Evolutionary conservation across 371 early-diverging fungal species (phyloP), one percentile per base, ranked within the genome.

Genomic region (Pancytospora philotis): DNA sequence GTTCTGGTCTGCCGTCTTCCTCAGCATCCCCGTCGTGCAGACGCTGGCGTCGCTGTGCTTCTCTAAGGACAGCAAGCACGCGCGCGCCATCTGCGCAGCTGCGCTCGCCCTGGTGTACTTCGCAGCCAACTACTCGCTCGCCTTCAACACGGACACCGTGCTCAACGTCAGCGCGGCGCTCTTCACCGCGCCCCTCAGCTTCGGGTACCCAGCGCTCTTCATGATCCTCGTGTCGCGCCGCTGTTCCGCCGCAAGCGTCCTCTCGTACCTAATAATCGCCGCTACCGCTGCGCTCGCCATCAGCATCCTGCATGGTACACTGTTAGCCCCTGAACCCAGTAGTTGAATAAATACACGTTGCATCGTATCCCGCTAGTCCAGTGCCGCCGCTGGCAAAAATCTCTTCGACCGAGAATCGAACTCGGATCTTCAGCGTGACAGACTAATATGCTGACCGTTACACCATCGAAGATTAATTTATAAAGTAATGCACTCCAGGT

Each of bases 161-260:
- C 22, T 59, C 6, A 39, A 19, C 6, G 10, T 59, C 8, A 10
- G 6, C 8, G 60, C 60, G 6, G 48, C 51, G 6, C 25, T 59
- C 8, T 59, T 59, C 35, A 59, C 60, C n/a, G 55, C 35, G n/a
- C 55, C 60, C 6, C 48, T 59, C 8, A 49, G 51, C 8, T 59
- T 37, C 55, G 6, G 35, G 10, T 59, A 48, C 30, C 60, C 60
- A 10, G n/a, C n/a, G 22, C 6, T 59, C 8, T 59, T 59, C 35
- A 45, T 45, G 45, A 45, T 45, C 16, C 22, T 16, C 22, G 45
- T 45, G 45, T 16, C 16, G 16, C 45, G 45, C 45, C 16, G 45
- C 16, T 16, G 45, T 16, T 16, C 16, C 22, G 45, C 45, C 45
- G n/a, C n/a, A n/a, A n/a, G n/a, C n/a, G n/a, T n/a, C n/a, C n/a